phyloP scores from a whole-genome alignment of 2,329 filamentous ascomycete genomes.

The Cladobotryum protrusum region DNA sequence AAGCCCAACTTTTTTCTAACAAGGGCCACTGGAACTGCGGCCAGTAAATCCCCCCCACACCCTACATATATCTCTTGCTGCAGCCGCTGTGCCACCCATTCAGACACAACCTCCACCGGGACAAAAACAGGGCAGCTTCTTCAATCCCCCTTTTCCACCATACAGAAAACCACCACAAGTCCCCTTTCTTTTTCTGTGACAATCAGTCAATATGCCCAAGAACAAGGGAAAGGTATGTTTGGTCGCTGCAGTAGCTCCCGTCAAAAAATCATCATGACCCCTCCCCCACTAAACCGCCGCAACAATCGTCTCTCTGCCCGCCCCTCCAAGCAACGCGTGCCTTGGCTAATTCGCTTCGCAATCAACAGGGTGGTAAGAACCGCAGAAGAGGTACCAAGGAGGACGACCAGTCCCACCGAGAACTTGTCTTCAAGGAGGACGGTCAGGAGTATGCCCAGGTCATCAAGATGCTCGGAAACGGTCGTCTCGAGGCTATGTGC shows the following conservation, averaged over 20 bases:
- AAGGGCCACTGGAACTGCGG: background rate
- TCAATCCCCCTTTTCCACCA: conserved; percentile 2
- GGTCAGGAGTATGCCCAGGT: conserved; percentile 61
- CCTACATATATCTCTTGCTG: background rate
- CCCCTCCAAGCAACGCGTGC: conserved; percentile 2
- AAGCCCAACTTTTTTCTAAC: background rate
- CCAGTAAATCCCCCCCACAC: background rate
- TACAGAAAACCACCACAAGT: background rate
- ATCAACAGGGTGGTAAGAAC: conserved; percentile 86
- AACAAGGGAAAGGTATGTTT: conserved; percentile 92
- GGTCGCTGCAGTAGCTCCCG: background rate
- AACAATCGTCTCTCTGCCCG: conserved; percentile 6
- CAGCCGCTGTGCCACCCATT: background rate
- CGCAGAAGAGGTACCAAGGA: conserved; percentile 97
- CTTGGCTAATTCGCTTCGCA: conserved; percentile 1
- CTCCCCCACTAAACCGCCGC: conserved; percentile 2
- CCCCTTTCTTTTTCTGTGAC: too few relatives aligned
- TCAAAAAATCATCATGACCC: background rate
- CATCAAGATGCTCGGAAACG: conserved; percentile 93
- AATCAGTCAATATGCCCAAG: conserved; percentile 72
- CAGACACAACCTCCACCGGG: background rate
- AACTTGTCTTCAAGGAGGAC: conserved; percentile 98
- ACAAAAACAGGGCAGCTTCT: background rate
- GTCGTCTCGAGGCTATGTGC: conserved; percentile 84
- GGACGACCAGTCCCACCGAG: conserved; percentile 98